Evolutionary conservation across 495 filamentous ascomycete species (phyloP), one percentile per base, ranked within the genome.

Genomic region (Xanthoparmelia taractica): DNA sequence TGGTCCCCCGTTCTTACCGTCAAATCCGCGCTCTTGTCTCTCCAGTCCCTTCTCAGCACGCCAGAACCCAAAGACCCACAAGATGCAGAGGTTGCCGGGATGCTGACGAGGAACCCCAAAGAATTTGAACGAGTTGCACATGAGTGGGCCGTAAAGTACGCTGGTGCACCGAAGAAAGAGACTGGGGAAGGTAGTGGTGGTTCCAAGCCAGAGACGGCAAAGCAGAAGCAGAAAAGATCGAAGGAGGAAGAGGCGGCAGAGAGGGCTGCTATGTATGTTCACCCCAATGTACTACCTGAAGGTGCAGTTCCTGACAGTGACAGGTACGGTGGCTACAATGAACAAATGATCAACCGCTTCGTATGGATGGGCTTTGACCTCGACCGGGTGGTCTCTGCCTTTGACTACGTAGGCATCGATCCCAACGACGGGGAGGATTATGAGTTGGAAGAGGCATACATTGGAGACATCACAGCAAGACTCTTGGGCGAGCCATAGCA

Each of bases 1-100:
- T 98, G 94, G 94, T 94, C 91, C 8, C 94, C 94, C 0, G 91
- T 97, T 18, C 82, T 96, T 54, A 98, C 92, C 2, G 92, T 98
- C 72, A 97, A 97, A 77, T 94, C 91, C 57, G 90, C 95, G 36
- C 83, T 98, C 33, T 82, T 97, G 59, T 96, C 92, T 18, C 78
- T 98, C 23, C 93, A 97, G 73, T 93, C 90, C 52, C 85, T 98
- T 15, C 88, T 98, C 68, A 90, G 88, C 76, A 89, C 89, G 13
- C 94, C 94, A 2, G 94, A 98, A 74, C 94, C 94, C 11, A 94
- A 93, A 66, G 94, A 98, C 69, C 94, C 94, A 4, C 94, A 98
- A 75, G 94, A 98, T 73, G 92, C 91, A 41, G 92, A 97, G 74
- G 94, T 97, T 4, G 94, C 94, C 8, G 85, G 82, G 66, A 96